Percentiles rank a stretch among this genome's conserved stretches.
These are phyloP conservation scores for Pluteus cervinus DNA, from an alignment of 768 basidiomycete species.

Conservation along the genomic window DNA sequence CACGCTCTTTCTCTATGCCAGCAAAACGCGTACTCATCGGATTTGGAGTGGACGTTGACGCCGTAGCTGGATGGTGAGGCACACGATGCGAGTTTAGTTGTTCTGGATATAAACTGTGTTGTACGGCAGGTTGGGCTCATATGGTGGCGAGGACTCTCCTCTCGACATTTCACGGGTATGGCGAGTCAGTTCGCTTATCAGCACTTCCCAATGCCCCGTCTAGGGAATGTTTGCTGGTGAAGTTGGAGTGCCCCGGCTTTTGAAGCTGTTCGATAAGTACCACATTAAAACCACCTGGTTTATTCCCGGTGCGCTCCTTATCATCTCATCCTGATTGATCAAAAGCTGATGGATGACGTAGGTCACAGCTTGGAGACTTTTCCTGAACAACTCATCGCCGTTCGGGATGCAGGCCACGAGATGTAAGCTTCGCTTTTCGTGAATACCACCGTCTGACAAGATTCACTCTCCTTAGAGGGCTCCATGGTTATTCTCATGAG, in stretches of 20 bases:
- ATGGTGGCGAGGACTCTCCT: constrained; percentile 70
- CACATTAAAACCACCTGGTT: constrained; percentile 69
- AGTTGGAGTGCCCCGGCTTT: constrained; percentile 60
- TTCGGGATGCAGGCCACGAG: constrained; percentile 71
- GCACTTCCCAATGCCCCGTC: background rate
- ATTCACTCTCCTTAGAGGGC: constrained; percentile 32
- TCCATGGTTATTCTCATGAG: constrained; percentile 72
- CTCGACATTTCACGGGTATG: constrained; percentile 59
- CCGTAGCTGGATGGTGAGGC: constrained; percentile 64
- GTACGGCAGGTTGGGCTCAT: constrained; percentile 56
- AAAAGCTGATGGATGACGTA: constrained; percentile 12
- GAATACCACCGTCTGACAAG: background rate
- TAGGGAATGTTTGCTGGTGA: constrained; percentile 72
- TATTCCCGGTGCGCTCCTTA: constrained; percentile 46
- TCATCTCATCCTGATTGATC: background rate
- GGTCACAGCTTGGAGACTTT: constrained; percentile 75
- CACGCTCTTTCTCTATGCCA: too few relatives aligned
- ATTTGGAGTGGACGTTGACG: constrained; percentile 73
- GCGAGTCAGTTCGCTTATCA: constrained; percentile 1
- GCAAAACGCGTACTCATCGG: constrained; percentile 48
- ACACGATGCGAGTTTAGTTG: background rate
- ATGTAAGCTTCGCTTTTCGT: constrained; percentile 30
- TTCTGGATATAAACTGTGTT: background rate
- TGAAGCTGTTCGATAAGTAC: constrained; percentile 70
- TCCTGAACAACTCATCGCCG: constrained; percentile 60